These are phyloP conservation scores for Ustulina deusta DNA, from an alignment of 2,329 filamentous ascomycete species.

Conservation along the genomic window DNA sequence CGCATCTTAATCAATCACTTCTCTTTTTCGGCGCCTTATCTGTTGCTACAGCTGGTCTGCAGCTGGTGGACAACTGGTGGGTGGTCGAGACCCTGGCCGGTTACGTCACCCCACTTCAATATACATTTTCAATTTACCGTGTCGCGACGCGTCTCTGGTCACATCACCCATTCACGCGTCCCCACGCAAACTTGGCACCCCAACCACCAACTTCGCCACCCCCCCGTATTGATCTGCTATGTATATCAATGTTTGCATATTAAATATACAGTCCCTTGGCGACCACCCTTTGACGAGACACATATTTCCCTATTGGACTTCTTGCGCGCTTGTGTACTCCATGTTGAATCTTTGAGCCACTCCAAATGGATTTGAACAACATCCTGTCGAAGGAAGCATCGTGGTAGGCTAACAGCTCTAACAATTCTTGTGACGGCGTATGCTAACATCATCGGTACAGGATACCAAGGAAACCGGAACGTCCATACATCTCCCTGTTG, in stretches of 20 bases:
- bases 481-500: slow-evolving; percentile 40
- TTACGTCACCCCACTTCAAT: slow-evolving; percentile 40
- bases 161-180: slow-evolving; percentile 37
- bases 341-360: slow-evolving; percentile 9
- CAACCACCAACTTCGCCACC: background rate
- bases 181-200: slow-evolving; percentile 29
- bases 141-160: slow-evolving; percentile 42
- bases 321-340: slow-evolving; percentile 4
- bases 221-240: background rate
- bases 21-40: background rate
- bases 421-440: background rate
- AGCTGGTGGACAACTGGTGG: background rate
- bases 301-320: slow-evolving; percentile 1
- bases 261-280: background rate
- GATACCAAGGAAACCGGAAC: slow-evolving; percentile 38
- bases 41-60: background rate
- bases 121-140: background rate
- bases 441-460: slow-evolving; percentile 26
- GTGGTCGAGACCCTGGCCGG: background rate
- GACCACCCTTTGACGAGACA: background rate
- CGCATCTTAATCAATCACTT: background rate
- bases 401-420: slow-evolving; percentile 28
- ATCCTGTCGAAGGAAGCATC: slow-evolving; percentile 23
- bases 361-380: slow-evolving; percentile 33
- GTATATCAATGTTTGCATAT: background rate